Conservation (phyloP, 1,284 basidiomycete genomes). For the Sanghuangporus sanghuang region DNA sequence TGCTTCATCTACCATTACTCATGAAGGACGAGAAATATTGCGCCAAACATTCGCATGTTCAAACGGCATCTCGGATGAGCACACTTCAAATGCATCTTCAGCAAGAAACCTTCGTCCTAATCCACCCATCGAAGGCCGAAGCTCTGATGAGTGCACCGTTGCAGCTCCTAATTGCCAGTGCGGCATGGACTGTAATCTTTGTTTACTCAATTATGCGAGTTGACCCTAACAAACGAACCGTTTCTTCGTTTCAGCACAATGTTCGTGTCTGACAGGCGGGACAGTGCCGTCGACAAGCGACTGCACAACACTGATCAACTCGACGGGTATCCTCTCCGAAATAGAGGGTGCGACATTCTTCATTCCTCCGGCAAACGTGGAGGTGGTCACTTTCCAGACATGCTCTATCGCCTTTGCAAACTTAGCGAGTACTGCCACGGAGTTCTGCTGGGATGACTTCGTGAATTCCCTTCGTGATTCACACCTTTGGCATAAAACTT, state of each 20-base stretch:
- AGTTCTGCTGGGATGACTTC: not conserved
- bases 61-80: no score
- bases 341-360: not conserved
- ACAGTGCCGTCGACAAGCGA: not conserved
- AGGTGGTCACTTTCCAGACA: not conserved
- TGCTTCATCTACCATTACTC: not conserved
- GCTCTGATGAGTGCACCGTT: not conserved
- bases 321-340: not conserved
- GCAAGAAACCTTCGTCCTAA: not conserved
- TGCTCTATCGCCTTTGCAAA: not conserved
- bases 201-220: not conserved
- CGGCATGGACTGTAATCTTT: not conserved
- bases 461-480: not conserved
- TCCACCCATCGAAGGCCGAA: not conserved
- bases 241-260: not conserved
- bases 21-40: not conserved
- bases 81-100: not conserved
- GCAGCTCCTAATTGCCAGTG: not conserved
- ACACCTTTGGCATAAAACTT: not conserved
- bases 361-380: not conserved
- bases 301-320: not conserved
- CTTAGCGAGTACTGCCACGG: not conserved
- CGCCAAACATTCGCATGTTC: not conserved
- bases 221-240: not conserved
- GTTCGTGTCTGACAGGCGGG: not conserved